Base-by-base conservation (phyloP, 495 filamentous ascomycete species). In the Penicillium ochrochloron region DNA sequence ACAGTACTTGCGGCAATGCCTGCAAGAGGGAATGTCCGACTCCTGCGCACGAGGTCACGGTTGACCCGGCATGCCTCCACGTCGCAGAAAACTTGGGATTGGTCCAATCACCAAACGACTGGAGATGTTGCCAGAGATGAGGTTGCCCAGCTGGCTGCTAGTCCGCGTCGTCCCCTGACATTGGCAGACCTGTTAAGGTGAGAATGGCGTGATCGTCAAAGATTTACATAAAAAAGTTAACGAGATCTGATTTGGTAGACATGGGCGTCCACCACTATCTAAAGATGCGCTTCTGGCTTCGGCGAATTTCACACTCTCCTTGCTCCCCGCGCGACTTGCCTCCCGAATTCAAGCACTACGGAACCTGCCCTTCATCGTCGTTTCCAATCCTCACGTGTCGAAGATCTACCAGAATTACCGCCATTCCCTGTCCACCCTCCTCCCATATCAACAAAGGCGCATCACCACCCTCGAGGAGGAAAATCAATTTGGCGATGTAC, bases 361-460 rank as follows among this genome's bases (percentile, higher is more conserved):
- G 60, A 97, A 96, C 76, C 86, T 99, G 4, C 96, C 95, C 2
- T 99, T 91, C 76, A 99, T 99, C 70, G 94, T 99, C 51, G 95
- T 99, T 19, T 93, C 94, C 0, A 98, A 98, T 74, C 91, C 93
- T 1, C 90, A 97, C 70, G 92, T 98, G 58, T 89, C 89, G 34
- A 88, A 87, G 66, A 98, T 99, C 60, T 97, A 97, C 79, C 86
- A 91, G 71, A 97, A 97, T 76, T 99, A 99, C 76, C 79, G 94
- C 44, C 93, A 97, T 72, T 96, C 92, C 5, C 82, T 98, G 2
- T 93, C 91, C 5, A 96, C 92, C 5, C 84, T 99, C 8, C 85
- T 97, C 1, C 91, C 92, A 3, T 97, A 92, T 76, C 90, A 92
- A 71, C 72, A 90, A 76, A 74, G 86, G 64, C 77, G 89, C 76